Percentiles rank a stretch among this genome's conserved stretches.
These are phyloP conservation scores for Phytophthora pistaciae DNA, from an alignment of 352 stramenopile genomes.

Conservation along the genomic window DNA sequence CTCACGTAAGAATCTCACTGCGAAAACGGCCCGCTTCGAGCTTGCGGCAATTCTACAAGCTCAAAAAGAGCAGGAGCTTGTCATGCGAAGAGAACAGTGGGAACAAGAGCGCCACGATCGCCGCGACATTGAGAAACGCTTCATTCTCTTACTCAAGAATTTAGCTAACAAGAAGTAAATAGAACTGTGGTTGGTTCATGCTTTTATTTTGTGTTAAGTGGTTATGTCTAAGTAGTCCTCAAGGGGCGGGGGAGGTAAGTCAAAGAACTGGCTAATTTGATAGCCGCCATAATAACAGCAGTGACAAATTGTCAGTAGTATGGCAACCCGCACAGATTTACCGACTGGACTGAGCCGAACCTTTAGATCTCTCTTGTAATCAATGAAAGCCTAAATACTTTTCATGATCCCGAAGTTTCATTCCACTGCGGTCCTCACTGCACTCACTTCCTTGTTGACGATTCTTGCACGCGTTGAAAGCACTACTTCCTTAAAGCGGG, in stretches of 20 bases:
- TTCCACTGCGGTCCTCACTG: not conserved
- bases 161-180: not conserved
- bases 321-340: not conserved
- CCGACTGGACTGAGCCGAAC: not conserved
- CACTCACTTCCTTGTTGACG: not conserved
- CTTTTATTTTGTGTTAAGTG: not conserved
- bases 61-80: not conserved
- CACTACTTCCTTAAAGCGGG: not conserved
- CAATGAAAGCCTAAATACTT: not conserved
- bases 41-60: too few relatives aligned
- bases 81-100: not conserved
- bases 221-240: not conserved
- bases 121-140: not conserved
- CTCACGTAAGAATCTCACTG: constrained; percentile 2
- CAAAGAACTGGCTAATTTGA: not conserved
- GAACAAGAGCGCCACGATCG: not conserved
- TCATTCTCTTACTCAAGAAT: not conserved
- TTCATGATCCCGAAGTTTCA: not conserved
- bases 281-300: not conserved
- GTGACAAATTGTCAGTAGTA: not conserved
- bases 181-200: constrained; percentile 1
- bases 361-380: not conserved
- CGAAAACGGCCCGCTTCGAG: too few relatives aligned
- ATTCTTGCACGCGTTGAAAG: not conserved
- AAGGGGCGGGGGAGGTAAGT: not conserved